Conservation (phyloP, 192 early-diverging fungal species). For the Linnemannia zychae region DNA sequence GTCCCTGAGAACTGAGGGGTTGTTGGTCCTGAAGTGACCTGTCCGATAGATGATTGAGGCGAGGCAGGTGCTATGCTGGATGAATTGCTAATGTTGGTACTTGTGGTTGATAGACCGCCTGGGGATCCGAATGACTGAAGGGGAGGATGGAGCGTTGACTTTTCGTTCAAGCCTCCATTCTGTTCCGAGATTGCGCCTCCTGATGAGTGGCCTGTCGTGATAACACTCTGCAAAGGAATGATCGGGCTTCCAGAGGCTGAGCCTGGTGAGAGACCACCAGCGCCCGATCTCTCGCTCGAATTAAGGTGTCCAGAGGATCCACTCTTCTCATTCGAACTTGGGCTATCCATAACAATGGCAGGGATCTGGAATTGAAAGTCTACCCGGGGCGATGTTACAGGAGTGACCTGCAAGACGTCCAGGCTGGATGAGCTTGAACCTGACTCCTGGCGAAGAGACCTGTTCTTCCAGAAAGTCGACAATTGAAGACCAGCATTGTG, state of each 20-base stretch:
- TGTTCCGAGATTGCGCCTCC: background rate
- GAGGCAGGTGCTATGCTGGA: background rate
- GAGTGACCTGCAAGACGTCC: conserved; percentile 27
- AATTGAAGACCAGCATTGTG: conserved; percentile 25
- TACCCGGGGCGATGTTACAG: background rate
- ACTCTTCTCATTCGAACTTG: background rate
- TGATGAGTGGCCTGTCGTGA: background rate
- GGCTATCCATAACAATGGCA: conserved; percentile 18
- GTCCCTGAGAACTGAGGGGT: background rate
- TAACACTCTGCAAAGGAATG: background rate
- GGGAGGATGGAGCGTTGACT: background rate
- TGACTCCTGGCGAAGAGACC: background rate
- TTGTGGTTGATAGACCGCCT: background rate
- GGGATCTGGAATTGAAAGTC: conserved; percentile 30
- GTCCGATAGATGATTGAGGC: background rate
- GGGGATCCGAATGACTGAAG: background rate
- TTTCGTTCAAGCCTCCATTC: background rate
- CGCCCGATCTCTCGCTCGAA: background rate
- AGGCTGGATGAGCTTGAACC: conserved; percentile 34
- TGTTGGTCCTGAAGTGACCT: background rate
- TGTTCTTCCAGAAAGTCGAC: conserved; percentile 14
- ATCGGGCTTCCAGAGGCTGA: background rate
- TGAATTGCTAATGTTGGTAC: background rate
- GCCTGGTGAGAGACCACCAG: background rate
- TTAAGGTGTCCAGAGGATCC: background rate